phyloP scores from a whole-genome alignment of 257 asterid species.

The Primulina eburnea region DNA sequence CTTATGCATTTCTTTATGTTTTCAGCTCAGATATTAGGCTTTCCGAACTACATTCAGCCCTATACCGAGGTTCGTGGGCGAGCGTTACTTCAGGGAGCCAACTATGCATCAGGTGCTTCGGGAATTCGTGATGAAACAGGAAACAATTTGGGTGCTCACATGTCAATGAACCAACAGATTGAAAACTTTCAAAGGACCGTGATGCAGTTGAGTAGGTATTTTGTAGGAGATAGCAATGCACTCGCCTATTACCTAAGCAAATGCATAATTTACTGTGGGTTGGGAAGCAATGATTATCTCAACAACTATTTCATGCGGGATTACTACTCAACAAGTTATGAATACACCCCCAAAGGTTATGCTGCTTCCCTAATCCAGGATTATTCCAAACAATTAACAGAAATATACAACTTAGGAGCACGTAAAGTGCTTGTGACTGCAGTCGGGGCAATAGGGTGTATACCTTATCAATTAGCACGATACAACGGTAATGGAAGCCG shows the following conservation, averaged over 20 bases:
- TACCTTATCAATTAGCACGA: constrained; percentile 78
- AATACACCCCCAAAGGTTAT: constrained; percentile 60
- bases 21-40: constrained; percentile 85
- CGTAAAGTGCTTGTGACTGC: constrained; percentile 69
- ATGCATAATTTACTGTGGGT: constrained; percentile 71
- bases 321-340: constrained; percentile 55
- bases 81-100: constrained; percentile 58
- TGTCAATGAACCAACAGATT: constrained; percentile 73
- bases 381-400: constrained; percentile 54
- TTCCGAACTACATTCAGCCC: constrained; percentile 70
- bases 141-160: constrained; percentile 78
- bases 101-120: constrained; percentile 88
- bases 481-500: constrained; percentile 61
- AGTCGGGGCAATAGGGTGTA: constrained; percentile 84
- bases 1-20: not conserved
- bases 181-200: constrained; percentile 57
- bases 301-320: constrained; percentile 83
- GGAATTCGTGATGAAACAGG: constrained; percentile 97
- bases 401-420: constrained; percentile 69
- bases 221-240: constrained; percentile 53
- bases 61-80: constrained; percentile 55
- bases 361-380: constrained; percentile 77
- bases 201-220: constrained; percentile 49
- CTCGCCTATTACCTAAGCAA: constrained; percentile 57
- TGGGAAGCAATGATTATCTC: constrained; percentile 91